Evolutionary conservation across 1,284 basidiomycete species (phyloP), one percentile per base, ranked within the genome.

Genomic region (Tylopilus sp.): DNA sequence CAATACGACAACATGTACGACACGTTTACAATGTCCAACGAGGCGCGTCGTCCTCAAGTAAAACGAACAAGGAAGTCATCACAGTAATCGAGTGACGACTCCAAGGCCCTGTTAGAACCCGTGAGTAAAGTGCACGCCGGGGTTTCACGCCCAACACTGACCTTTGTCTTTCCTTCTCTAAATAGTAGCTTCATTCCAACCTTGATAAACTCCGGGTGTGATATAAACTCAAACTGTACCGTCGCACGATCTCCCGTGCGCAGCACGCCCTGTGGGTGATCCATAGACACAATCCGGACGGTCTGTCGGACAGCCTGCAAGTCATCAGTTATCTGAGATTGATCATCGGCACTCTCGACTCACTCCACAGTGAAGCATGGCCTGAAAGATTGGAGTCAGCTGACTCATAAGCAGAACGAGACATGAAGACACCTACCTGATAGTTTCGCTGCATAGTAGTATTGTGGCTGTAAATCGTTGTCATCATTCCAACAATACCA

Each of bases 151-250:
- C 24, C 37, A 47, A 21, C 26, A 51, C 69, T 20, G 46, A 88
- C 91, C 76, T 94, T 95, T 1, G 92, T 94, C 73, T 91, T 92
- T 6, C 92, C 93, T 69, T 96, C 94, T 43, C 94, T 77, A 66
- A 95, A 91, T 15, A 96, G 70, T 28, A 96, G 76, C 67, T 94
- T 90, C 82, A 92, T 91, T 8, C 94, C 94, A 59, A 85, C 85
- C 67, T 93, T 94, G 59, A 96, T 76, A 65, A 83, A 94, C 72
- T 96, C 94, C 1, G 91, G 88, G 50, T 88, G 88, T 10, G 88
- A 85, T 55, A 93, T 88, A 61, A 94, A 93, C 68, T 94, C 91
- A 60, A 97, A 96, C 26, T 83, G 81, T 12, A 96, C 91, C 3
- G 85, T 91, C 5, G 91, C 88, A 34, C 92, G 79, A 64, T 96